phyloP scores from a whole-genome alignment of 441 rosid genomes.

The Erysimum cheiri region DNA sequence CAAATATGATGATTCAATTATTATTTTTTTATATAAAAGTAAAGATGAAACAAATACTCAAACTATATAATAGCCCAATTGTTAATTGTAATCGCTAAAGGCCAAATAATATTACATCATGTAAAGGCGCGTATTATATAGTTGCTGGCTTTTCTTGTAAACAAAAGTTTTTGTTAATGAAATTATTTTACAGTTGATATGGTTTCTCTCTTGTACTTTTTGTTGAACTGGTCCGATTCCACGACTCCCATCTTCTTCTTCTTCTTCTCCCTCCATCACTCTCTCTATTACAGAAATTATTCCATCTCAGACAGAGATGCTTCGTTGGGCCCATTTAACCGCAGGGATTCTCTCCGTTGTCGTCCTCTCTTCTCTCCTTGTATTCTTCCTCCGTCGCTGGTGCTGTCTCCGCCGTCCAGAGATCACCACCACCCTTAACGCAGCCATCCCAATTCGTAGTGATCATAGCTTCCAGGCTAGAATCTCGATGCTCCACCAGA shows the following conservation, averaged over 20 bases:
- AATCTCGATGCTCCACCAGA: conserved; percentile 63
- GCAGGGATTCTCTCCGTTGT: conserved; percentile 43
- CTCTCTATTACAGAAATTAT: conserved; percentile 13
- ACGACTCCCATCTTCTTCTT: conserved; percentile 41
- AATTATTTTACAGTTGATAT: not conserved
- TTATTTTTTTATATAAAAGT: too few species aligned
- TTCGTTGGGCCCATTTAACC: conserved; percentile 44
- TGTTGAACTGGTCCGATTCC: conserved; percentile 63
- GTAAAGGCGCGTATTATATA: not conserved
- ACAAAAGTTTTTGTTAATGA: too few species aligned
- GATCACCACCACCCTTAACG: conserved; percentile 33
- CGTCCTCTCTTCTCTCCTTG: conserved; percentile 42
- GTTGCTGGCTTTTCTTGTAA: not conserved
- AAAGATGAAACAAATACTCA: too few species aligned
- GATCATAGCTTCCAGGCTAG: conserved; percentile 54
- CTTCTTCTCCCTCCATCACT: conserved; percentile 22
- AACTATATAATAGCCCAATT: too few species aligned
- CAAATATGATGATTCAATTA: too few species aligned
- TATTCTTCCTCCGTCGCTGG: conserved; percentile 55
- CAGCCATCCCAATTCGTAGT: conserved; percentile 16
- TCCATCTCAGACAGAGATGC: conserved; percentile 43
- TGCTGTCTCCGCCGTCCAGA: conserved; percentile 42
- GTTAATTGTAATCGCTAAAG: not conserved
- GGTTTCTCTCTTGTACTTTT: not conserved
- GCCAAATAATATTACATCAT: not conserved